Evolutionary conservation across 2,329 filamentous ascomycete species (phyloP), one percentile per base, ranked within the genome.

Genomic region (Exophiala viscosa): DNA sequence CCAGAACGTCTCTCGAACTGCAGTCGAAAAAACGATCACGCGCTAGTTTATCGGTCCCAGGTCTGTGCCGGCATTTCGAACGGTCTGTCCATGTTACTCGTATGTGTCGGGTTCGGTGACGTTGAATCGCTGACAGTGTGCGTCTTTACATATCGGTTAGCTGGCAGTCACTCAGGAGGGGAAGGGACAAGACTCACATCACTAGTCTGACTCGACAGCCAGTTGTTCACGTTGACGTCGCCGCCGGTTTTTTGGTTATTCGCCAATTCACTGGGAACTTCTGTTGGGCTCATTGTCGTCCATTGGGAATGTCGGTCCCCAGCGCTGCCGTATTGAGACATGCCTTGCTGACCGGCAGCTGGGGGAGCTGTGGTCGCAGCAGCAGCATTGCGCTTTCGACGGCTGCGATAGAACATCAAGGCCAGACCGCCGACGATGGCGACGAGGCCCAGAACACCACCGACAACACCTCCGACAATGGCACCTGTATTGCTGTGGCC

Each of bases 381-480:
- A 18, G 34, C 13, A 3, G n/a, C 17, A 40, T 50, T 52, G 36
- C 31, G 45, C 17, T 49, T 48, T 4, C 56, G 52, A 7, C 52
- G 38, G 33, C 46, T 39, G 31, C 58, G 58, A 18, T 50, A 57
- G 47, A 56, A 54, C 28, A 56, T n/a, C 15, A 58, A 32, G 28
- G 49, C 56, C 14, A 59, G 15, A 5, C 47, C 54, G 13, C 53
- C 51, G 17, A 46, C 53, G 20, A 58, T 52, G 20, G 52, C 44
- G 33, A 57, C 49, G n/a, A 60, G 43, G 33, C 55, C 58, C 33
- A 57, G 50, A 23, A 60, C 51, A 15, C 58, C 62, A 15, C 62
- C 62, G 7, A 63, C 57, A 7, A 62, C 62, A 18, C 60, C 60
- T 5, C 62, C 62, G 5, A 60, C 59, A 33, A 64, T 64, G 17